Evolutionary conservation across 2,329 filamentous ascomycete species (phyloP).

Genomic region (Diaporthe helianthi): DNA sequence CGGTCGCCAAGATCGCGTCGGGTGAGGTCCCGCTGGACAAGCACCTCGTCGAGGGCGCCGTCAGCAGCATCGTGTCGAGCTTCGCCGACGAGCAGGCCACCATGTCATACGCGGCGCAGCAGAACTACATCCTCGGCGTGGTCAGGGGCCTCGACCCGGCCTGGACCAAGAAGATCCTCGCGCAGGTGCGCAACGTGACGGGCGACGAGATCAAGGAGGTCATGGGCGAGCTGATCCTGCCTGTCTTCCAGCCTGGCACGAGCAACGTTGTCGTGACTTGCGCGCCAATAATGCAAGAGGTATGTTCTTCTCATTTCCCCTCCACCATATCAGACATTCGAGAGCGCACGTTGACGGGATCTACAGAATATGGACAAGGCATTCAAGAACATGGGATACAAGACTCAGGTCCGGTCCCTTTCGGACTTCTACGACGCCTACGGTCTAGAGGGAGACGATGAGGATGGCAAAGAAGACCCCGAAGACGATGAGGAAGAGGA

Average conservation of each 20-base stretch:
- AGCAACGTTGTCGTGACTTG: conserved; percentile 91
- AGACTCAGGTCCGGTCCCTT: conserved; percentile 75
- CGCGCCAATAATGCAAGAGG: conserved; percentile 83
- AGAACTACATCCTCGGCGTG: conserved; percentile 84
- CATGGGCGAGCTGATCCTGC: conserved; percentile 77
- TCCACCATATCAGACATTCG: not conserved
- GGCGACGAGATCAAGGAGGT: conserved; percentile 78
- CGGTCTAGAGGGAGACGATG: conserved; percentile 71
- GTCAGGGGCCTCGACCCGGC: conserved; percentile 77
- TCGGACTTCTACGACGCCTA: conserved; percentile 90
- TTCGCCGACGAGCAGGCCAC: conserved; percentile 91
- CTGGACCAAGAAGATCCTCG: conserved; percentile 79
- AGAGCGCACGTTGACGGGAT: not conserved
- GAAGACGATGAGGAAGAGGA: conserved; percentile 67
- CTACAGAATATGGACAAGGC: conserved; percentile 75
- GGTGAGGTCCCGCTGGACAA: conserved; percentile 78
- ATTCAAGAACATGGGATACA: conserved; percentile 79
- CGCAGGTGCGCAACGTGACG: conserved; percentile 76
- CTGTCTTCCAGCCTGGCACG: conserved; percentile 79
- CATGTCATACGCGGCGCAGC: conserved; percentile 79
- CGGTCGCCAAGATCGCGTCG: conserved; percentile 76
- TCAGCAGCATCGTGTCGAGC: conserved; percentile 84
- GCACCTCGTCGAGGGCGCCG: conserved; percentile 85
- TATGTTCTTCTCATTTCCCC: conserved; percentile 53
- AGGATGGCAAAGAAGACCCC: conserved; percentile 63